Conservation (phyloP, 1,284 basidiomycete species). For the Trichosporon sp. region DNA sequence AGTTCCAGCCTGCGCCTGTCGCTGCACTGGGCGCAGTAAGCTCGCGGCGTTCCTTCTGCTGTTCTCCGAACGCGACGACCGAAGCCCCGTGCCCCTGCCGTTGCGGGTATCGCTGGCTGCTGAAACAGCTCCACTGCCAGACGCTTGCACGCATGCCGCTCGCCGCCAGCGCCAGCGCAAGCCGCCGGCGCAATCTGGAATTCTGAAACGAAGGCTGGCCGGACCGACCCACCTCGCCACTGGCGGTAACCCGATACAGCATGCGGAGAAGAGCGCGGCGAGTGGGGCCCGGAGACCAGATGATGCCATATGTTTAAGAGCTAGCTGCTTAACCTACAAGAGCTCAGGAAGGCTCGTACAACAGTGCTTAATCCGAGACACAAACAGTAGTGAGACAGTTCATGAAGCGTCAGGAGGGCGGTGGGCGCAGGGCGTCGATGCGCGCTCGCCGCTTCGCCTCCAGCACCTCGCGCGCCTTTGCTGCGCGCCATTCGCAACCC, state of each 20-base stretch:
- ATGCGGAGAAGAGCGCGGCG: no score
- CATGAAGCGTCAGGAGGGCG: neutral
- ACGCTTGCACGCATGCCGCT: no score
- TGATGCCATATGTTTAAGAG: neutral
- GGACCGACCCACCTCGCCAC: no score
- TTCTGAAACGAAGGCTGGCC: neutral
- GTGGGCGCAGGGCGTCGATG: neutral
- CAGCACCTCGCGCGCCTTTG: constrained; percentile 31
- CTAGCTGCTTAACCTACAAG: neutral
- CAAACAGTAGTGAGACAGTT: neutral
- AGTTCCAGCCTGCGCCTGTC: neutral
- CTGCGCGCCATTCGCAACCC: constrained; percentile 71
- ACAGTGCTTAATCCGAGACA: neutral
- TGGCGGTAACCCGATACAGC: no score
- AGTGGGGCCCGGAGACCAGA: neutral
- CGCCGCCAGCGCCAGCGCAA: no score
- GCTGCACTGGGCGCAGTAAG: no score
- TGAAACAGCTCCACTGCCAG: no score
- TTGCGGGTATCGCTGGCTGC: neutral
- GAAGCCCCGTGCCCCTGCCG: neutral
- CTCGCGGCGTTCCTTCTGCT: neutral
- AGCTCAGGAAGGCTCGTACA: neutral
- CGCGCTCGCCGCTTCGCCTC: constrained; percentile 3
- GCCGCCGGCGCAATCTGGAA: neutral
- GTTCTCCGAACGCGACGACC: neutral